Percentiles rank a stretch among this genome's conserved stretches.
phyloP scores from a whole-genome alignment of 2,329 filamentous ascomycete species.

The Calycina herbarum region DNA sequence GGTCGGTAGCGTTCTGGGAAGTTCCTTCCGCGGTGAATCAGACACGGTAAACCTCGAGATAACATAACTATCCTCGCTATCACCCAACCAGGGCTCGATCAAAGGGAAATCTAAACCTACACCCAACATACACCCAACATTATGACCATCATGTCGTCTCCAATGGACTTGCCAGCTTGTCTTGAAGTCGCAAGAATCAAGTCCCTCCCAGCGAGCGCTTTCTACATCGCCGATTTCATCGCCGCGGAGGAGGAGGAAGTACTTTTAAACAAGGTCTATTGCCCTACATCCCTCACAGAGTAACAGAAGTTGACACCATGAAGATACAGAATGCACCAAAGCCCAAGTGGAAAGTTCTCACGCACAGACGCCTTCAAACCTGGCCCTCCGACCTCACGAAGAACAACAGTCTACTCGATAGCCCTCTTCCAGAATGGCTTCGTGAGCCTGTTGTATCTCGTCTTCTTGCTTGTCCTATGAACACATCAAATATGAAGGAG shows the following conservation, averaged over 20 bases:
- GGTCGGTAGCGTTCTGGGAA: not conserved
- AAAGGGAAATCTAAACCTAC: not conserved
- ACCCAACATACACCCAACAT: not conserved
- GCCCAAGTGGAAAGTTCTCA: constrained; percentile 81
- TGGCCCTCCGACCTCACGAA: constrained; percentile 82
- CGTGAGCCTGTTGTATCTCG: constrained; percentile 66
- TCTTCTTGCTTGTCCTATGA: constrained; percentile 50
- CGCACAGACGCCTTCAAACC: constrained; percentile 86
- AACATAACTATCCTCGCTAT: not conserved
- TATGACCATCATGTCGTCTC: constrained; percentile 4
- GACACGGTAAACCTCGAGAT: not conserved
- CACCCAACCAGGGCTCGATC: not conserved
- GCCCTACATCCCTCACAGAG: not conserved
- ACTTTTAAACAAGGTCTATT: constrained; percentile 68
- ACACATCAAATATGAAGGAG: constrained; percentile 24
- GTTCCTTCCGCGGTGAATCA: not conserved
- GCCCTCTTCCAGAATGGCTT: constrained; percentile 75
- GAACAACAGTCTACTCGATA: constrained; percentile 70
- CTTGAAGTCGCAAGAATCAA: constrained; percentile 55
- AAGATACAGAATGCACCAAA: constrained; percentile 63
- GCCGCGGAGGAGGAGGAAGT: constrained; percentile 68
- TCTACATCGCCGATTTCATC: constrained; percentile 87
- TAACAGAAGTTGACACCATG: not conserved
- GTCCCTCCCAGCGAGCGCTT: constrained; percentile 64
- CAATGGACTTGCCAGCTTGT: constrained; percentile 32